Conservation (phyloP, 805 yeast species). For the Blastobotrys americana region DNA sequence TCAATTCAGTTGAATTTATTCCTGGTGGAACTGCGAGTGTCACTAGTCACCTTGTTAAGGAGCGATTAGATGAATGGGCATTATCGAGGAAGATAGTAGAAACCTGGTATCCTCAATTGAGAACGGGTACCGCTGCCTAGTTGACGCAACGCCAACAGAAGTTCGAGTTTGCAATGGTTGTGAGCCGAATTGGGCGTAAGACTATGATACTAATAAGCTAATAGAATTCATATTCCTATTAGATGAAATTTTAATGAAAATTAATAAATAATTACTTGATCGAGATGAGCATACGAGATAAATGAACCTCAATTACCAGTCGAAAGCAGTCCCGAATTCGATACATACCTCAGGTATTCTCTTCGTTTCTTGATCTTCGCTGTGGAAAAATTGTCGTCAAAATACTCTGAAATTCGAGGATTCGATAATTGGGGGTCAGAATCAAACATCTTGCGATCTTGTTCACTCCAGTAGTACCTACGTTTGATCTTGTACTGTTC, state of each 20-base stretch:
- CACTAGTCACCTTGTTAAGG: slow-evolving; percentile 26
- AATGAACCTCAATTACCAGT: no score
- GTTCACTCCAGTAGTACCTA: neutral
- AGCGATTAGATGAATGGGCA: slow-evolving; percentile 31
- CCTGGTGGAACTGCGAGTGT: slow-evolving; percentile 28
- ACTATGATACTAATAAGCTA: no score
- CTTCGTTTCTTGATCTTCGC: slow-evolving; percentile 1
- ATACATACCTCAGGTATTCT: slow-evolving; percentile 1
- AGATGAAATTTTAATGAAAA: no score
- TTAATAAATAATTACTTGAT: no score
- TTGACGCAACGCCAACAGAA: slow-evolving; percentile 6
- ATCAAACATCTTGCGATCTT: neutral
- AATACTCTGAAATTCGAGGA: neutral
- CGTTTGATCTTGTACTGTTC: neutral
- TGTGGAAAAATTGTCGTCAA: neutral
- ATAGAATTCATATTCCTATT: no score
- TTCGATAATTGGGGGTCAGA: neutral
- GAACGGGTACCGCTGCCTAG: slow-evolving; percentile 6
- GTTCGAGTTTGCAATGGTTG: no score
- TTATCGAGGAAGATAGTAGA: slow-evolving; percentile 10
- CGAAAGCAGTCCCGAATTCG: no score
- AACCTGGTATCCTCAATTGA: slow-evolving; percentile 3
- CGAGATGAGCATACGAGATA: no score
- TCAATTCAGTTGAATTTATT: slow-evolving; percentile 43
- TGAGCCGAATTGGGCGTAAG: no score